A percentile compares a stretch with the other conserved stretches of the same genome.
Conservation (phyloP, 441 rosid genomes). For the Erodium trifolium region DNA sequence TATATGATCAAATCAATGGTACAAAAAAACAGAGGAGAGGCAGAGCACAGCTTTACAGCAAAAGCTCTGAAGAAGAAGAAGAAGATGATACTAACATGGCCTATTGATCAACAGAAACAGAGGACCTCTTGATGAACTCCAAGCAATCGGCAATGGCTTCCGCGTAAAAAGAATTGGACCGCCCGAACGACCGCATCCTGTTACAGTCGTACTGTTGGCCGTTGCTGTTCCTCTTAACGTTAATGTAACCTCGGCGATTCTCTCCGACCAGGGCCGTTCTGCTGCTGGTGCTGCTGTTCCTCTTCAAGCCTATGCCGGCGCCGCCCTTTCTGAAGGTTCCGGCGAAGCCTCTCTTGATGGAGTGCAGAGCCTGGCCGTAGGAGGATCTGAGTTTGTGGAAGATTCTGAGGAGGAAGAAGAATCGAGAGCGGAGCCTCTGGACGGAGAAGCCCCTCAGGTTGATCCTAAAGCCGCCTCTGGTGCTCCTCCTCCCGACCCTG, state of each 20-base stretch:
- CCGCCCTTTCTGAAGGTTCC: background rate
- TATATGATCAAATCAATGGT: too few species aligned
- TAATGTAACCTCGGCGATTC: background rate
- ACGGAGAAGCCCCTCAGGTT: constrained; percentile 16
- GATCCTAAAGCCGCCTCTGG: constrained; percentile 10
- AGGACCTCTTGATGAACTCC: constrained; percentile 23
- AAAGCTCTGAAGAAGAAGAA: too few species aligned
- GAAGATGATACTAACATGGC: too few species aligned
- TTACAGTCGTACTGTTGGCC: too few species aligned
- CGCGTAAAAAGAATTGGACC: constrained; percentile 21
- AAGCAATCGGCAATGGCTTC: constrained; percentile 22
- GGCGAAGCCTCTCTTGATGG: background rate
- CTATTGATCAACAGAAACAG: constrained; percentile 8
- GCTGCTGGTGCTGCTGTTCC: too few species aligned
- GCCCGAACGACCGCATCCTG: background rate
- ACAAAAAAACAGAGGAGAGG: too few species aligned
- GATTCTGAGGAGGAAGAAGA: constrained; percentile 7
- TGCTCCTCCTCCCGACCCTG: too few species aligned
- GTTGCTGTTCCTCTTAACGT: too few species aligned
- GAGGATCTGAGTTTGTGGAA: constrained; percentile 12
- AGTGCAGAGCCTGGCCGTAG: background rate
- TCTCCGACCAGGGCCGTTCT: background rate
- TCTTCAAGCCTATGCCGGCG: background rate
- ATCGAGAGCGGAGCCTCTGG: constrained; percentile 10
- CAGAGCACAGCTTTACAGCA: too few species aligned